Conservation (phyloP, 1,139 yeast species). For the Zygoascus sp. region DNA sequence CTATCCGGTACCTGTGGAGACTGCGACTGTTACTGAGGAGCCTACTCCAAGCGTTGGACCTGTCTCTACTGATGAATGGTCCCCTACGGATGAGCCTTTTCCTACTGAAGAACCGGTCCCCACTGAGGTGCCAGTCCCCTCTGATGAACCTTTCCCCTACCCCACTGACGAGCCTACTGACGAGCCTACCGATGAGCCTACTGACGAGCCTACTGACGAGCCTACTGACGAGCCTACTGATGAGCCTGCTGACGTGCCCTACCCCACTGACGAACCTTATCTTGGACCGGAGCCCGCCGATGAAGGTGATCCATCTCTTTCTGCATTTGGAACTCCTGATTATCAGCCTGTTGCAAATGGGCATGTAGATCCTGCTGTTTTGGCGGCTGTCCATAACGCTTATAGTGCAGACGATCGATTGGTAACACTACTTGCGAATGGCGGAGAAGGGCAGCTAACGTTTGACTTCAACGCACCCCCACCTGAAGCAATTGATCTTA, state of each 20-base stretch:
- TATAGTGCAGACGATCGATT: conserved; percentile 14
- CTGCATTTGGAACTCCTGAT: not conserved
- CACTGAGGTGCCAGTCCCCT: too few relatives aligned
- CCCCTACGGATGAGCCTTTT: not conserved
- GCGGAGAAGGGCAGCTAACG: conserved; percentile 21
- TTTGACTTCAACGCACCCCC: conserved; percentile 26
- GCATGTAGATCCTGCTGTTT: not conserved
- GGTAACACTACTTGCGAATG: conserved; percentile 17
- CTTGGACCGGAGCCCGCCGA: not conserved
- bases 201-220: too few relatives aligned
- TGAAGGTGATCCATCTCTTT: not conserved
- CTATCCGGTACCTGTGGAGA: too few relatives aligned
- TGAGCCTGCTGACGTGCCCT: not conserved
- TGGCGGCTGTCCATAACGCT: conserved; percentile 6
- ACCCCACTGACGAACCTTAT: not conserved
- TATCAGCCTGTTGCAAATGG: not conserved
- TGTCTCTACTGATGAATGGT: too few relatives aligned
- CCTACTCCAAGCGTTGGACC: not conserved
- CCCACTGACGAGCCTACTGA: too few relatives aligned
- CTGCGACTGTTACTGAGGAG: too few relatives aligned
- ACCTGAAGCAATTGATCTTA: conserved; percentile 14
- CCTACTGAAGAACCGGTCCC: not conserved
- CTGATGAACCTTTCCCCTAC: too few relatives aligned
- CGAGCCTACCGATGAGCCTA: too few relatives aligned
- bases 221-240: not conserved